A percentile compares a stretch with the other conserved stretches of the same genome.
Evolutionary conservation across 192 early-diverging fungal genomes (phyloP).

Genomic region (Podochytrium sp.): DNA sequence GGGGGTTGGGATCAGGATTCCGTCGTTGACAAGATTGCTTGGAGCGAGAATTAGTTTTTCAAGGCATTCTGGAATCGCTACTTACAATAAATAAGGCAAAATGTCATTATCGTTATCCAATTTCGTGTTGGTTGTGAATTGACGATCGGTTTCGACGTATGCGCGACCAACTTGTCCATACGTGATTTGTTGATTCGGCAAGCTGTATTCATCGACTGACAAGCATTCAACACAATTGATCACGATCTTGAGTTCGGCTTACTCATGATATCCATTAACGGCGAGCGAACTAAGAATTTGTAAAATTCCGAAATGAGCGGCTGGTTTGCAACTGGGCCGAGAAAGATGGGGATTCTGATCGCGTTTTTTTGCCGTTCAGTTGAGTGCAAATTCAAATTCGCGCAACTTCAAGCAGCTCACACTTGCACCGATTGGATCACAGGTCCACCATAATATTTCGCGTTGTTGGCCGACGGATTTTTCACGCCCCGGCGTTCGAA

Average conservation of each 20-base stretch:
- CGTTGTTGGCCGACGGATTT: too few species aligned
- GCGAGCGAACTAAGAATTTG: neutral
- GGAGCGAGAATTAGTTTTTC: neutral
- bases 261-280: neutral
- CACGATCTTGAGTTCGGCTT: too few species aligned
- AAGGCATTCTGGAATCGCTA: neutral
- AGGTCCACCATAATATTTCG: neutral
- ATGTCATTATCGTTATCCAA: conserved; percentile 6
- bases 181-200: neutral
- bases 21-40: neutral
- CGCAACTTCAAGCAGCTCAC: neutral
- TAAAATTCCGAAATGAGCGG: neutral
- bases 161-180: neutral
- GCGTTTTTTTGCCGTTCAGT: neutral
- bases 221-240: too few species aligned
- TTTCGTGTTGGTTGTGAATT: neutral
- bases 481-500: too few species aligned
- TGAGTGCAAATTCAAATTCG: neutral
- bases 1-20: neutral
- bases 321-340: neutral
- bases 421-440: neutral
- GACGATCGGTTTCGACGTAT: neutral
- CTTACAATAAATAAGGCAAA: neutral
- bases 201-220: neutral
- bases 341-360: neutral